These are phyloP conservation scores for Skeletonema costatum DNA, from an alignment of 108 stramenopile species.

Conservation along the genomic window DNA sequence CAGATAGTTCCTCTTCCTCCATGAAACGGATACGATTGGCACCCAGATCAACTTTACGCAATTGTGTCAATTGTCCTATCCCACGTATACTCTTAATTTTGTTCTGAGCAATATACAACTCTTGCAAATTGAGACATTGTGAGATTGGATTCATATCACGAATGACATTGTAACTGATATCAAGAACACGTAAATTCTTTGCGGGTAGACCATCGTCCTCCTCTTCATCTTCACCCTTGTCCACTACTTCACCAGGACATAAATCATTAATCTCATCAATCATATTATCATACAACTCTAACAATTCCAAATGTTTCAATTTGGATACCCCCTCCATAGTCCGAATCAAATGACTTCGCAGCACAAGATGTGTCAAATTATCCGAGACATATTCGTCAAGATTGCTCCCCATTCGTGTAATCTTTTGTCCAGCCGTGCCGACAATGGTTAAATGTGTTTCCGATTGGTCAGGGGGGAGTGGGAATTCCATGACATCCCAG, in stretches of 20 bases:
- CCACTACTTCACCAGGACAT: conserved; percentile 36
- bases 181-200: conserved; percentile 61
- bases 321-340: conserved; percentile 77
- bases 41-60: conserved; percentile 93
- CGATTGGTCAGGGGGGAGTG: conserved; percentile 25
- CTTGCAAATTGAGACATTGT: conserved; percentile 70
- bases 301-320: conserved; percentile 63
- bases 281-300: conserved; percentile 97
- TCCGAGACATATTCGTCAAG: conserved; percentile 43
- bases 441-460: conserved; percentile 64
- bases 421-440: conserved; percentile 87
- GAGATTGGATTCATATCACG: conserved; percentile 80
- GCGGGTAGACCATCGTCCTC: conserved; percentile 45
- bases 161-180: conserved; percentile 93
- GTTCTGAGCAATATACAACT: conserved; percentile 96
- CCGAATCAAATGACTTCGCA: conserved; percentile 77
- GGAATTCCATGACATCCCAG: conserved; percentile 56
- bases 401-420: conserved; percentile 73
- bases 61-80: conserved; percentile 62
- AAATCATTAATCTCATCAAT: conserved; percentile 56
- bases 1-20: conserved; percentile 65
- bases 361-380: conserved; percentile 58
- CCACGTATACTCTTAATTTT: conserved; percentile 92
- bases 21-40: conserved; percentile 94
- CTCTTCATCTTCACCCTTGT: conserved; percentile 52